Evolutionary conservation across 1,284 basidiomycete species (phyloP), one percentile per base, ranked within the genome.

Genomic region (Phylloporus gajari): DNA sequence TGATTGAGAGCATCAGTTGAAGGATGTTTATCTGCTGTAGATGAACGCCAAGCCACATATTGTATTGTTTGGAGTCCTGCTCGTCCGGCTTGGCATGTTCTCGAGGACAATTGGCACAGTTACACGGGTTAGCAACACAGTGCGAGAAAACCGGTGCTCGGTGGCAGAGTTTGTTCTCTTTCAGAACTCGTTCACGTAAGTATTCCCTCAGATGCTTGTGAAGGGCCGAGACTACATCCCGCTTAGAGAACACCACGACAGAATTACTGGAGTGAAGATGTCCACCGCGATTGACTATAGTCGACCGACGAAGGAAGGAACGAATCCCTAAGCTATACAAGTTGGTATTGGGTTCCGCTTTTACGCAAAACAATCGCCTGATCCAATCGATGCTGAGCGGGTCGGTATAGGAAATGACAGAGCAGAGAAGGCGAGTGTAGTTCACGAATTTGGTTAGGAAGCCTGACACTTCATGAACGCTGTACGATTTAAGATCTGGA

Each of bases 21-120:
- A 86, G 81, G 13, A 90, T 86, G 48, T 83, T 70, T 5, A 90
- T 85, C 70, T 90, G 89, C 63, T 86, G 85, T 2, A 90, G 75
- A 75, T 87, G 83, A 27, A 88, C 76, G 3, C 84, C 80, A 11
- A 89, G 78, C 5, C 85, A 85, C 8, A 70, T 12, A 58, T 86
- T 85, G 72, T 86, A 89, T 71, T 77, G 81, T 19, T 75, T 78
- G 0, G 76, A 46, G 60, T 79, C 77, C 59, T 86, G 73, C 13
- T 76, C 66, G 0, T 72, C 69, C 1, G 72, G 21, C 13, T 73
- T 62, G 21, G 84, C 69, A 72, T 90, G 89, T 5, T 83, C 81
- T 42, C 80, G 78, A 12, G 80, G 80, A 71, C 89, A 90, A 1
- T 79, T 66, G 0, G 3, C 1, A 8, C 83, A 77, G 48, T 82